Evolutionary conservation across 345 rosid genomes (phyloP), one percentile per base, ranked within the genome.

Genomic region (Cardiospermum halicacabum): DNA sequence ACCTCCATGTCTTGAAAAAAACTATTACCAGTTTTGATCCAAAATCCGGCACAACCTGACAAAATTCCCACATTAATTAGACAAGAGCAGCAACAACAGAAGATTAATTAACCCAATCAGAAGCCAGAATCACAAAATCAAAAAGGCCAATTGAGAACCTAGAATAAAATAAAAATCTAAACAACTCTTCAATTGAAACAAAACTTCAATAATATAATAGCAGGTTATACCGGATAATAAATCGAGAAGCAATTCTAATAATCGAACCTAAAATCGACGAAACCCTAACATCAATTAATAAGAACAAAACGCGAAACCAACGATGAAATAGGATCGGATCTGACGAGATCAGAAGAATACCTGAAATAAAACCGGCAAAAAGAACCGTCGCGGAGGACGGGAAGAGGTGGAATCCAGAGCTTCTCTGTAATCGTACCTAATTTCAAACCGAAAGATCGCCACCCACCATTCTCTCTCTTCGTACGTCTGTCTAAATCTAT

Each of bases 361-460:
- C 91, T 75, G 84, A 82, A 62, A 86, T 74, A 79, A 75, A 82
- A 84, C 56, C 82, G 87, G 97, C 89, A 82, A 74, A 47, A 81
- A 73, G 74, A 73, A 85, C 89, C 94, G 96, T 75, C 92, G 81
- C 86, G 65, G 70, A 75, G 86, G 89, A 87, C 89, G 98, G 89
- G 64, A 73, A 72, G 67, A 69, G 73, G 65, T 56, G 62, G 87
- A 80, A 85, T 82, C 92, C 89, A 83, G 82, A 78, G 85, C 78
- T 80, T 75, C 83, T 70, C 51, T 64, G 66, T 65, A 70, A 57
- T 53, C 58, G 69, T 21, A 48, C 42, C 6, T 26, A 40, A 49
- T 24, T 37, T 37, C 57, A 21, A 34, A 24, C 40, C 50, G 34
- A 50, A 31, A 12, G 2, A 32, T 16, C 59, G 19, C 51, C 39